phyloP scores from a whole-genome alignment of 164 flowering plant species.

The Vitis riparia region DNA sequence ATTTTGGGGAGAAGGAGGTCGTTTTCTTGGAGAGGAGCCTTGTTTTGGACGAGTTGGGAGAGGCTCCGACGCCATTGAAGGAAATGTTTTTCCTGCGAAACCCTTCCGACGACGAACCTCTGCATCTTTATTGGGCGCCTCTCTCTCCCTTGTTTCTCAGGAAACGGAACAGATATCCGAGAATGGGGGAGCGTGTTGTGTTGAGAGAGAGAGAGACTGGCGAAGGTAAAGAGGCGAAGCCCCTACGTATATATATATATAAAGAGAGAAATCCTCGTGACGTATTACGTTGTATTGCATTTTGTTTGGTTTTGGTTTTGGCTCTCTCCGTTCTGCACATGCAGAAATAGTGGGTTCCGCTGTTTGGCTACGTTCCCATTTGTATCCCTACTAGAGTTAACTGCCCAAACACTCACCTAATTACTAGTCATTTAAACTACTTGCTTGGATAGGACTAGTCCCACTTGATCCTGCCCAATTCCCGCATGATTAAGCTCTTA shows the following conservation, averaged over 20 bases:
- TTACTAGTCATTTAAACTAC: no score
- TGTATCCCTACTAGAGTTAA: no score
- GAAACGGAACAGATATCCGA: not conserved
- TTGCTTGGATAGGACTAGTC: no score
- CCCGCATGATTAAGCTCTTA: no score
- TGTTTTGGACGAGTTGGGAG: constrained; percentile 25
- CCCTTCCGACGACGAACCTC: constrained; percentile 29
- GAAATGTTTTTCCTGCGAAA: constrained; percentile 7
- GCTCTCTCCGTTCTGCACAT: no score
- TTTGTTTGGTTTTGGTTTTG: no score
- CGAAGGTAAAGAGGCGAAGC: not conserved
- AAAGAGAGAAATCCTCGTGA: not conserved
- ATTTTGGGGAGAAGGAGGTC: constrained; percentile 46
- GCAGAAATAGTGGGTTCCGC: no score
- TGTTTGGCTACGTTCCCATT: no score
- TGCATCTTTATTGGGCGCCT: constrained; percentile 23
- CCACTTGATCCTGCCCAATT: no score
- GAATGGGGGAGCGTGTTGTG: constrained; percentile 6
- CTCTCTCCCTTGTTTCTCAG: not conserved
- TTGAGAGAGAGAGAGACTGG: not conserved
- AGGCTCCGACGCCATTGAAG: constrained; percentile 21
- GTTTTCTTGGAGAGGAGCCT: constrained; percentile 14
- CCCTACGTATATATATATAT: not conserved
- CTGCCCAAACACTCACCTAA: no score
- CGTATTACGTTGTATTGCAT: no score